Conservation (phyloP, 2,329 filamentous ascomycete genomes). For the Magnaporthiopsis poae region DNA sequence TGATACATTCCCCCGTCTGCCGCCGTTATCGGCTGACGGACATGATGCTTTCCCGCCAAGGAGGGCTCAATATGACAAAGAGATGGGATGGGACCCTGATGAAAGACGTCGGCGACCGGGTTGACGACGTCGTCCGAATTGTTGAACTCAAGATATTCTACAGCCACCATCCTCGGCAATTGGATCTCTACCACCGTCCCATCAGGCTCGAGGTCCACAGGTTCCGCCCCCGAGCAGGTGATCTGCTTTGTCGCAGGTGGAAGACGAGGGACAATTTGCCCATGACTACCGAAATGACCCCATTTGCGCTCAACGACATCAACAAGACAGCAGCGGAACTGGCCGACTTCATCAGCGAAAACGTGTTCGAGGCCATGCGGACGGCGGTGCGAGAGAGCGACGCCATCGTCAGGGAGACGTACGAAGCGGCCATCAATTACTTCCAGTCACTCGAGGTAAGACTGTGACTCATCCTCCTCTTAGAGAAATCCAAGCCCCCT, state of each 20-base stretch:
- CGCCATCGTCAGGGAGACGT: conserved; percentile 22
- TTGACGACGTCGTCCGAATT: conserved; percentile 16
- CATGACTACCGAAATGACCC: conserved; percentile 21
- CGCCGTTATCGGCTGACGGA: conserved; percentile 33
- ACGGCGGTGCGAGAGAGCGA: conserved; percentile 18
- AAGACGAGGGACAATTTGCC: conserved; percentile 17
- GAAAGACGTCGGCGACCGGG: conserved; percentile 30
- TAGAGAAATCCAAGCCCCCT: background rate
- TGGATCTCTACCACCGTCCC: conserved; percentile 27
- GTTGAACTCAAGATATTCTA: conserved; percentile 27
- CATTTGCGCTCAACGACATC: conserved; percentile 32
- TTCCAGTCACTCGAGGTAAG: conserved; percentile 14
- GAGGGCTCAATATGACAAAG: conserved; percentile 33
- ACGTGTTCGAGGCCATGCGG: conserved; percentile 21
- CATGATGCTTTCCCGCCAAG: conserved; percentile 30
- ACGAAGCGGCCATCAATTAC: conserved; percentile 18
- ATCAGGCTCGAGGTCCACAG: conserved; percentile 30
- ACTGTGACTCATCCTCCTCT: background rate
- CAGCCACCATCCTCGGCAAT: conserved; percentile 16
- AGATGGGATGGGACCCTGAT: conserved; percentile 33
- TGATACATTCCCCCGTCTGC: conserved; percentile 36
- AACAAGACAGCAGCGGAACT: conserved; percentile 25
- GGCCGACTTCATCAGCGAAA: conserved; percentile 24
- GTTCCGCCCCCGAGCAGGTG: conserved; percentile 28
- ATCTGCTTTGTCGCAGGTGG: conserved; percentile 31